These are phyloP conservation scores for Pythium guiyangense DNA, from an alignment of 352 stramenopile species.

Conservation along the genomic window DNA sequence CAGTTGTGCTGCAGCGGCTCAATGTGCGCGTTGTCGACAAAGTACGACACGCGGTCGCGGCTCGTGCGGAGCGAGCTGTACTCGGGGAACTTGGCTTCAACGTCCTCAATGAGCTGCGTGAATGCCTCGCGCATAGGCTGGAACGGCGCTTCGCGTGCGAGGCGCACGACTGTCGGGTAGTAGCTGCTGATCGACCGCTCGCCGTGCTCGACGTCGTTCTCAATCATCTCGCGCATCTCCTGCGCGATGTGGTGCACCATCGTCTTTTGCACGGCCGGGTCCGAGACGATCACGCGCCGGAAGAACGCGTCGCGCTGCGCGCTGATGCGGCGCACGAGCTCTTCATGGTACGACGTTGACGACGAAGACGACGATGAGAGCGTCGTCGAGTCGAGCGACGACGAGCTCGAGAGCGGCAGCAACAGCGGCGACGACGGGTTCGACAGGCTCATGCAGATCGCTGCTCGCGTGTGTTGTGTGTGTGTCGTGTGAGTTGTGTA, in stretches of 20 bases:
- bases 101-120: constrained; percentile 28
- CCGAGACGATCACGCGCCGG: constrained; percentile 63
- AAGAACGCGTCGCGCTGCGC: constrained; percentile 83
- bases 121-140: constrained; percentile 58
- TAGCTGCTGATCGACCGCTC: constrained; percentile 47
- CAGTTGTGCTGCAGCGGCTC: constrained; percentile 24
- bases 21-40: constrained; percentile 41
- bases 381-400: constrained; percentile 1
- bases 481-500: neutral
- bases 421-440: constrained; percentile 12
- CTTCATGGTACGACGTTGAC: constrained; percentile 18
- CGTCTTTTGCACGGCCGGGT: constrained; percentile 51
- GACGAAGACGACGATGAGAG: neutral
- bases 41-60: constrained; percentile 57
- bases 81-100: constrained; percentile 39
- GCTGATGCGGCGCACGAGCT: constrained; percentile 45
- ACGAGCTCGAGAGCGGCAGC: constrained; percentile 10
- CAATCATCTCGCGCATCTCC: constrained; percentile 57
- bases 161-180: constrained; percentile 58
- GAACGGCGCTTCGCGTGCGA: constrained; percentile 68
- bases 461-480: neutral
- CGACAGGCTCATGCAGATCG: constrained; percentile 10
- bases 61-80: constrained; percentile 22
- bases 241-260: constrained; percentile 48
- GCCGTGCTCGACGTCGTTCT: constrained; percentile 21